Evolutionary conservation across 2,329 filamentous ascomycete genomes (phyloP), one percentile per base, ranked within the genome.

Genomic region (Talaromyces sp.): DNA sequence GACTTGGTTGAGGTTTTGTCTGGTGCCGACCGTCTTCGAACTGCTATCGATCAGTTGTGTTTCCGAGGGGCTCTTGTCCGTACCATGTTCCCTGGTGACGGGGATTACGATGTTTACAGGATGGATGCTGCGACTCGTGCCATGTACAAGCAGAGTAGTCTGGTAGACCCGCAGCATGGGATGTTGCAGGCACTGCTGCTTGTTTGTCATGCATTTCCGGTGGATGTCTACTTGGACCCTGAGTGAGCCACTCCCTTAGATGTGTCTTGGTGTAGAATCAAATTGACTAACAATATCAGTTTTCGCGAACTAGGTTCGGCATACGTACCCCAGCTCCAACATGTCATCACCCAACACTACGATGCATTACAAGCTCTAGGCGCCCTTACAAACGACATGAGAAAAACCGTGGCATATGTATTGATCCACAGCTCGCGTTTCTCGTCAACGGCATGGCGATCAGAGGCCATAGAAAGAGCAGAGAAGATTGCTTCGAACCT

Each of bases 151-250:
- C 54, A 49, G 40, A 47, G 19, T n/a, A 58, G 38, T 22, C 5
- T 64, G 29, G 17, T 17, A 7, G 27, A 38, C 19, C 29, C 62
- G 29, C 17, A 59, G 25, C 34, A 31, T 38, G 27, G 54, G 31
- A 64, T 59, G 43, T 36, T 64, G 34, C 62, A 60, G 54, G 62
- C 62, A 22, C 19, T 64, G 17, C 43, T 64, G 10, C 56, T 64
- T n/a, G 62, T 64, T 36, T 60, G 54, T 29, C 62, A 64, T 59
- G 62, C 62, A 22, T 64, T 64, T 43, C 62, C 62, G 19, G 36
- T 34, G 10, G 62, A 64, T 64, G 10, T 38, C 13, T 36, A 51
- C 36, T 43, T 64, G 17, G 62, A 64, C 5, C 19, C 22, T n/a
- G 45, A 59, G 62, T 64, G 22, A 36, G 53, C 5, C 11, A 27